Evolutionary conservation across 2,329 filamentous ascomycete species (phyloP).

Genomic region (Ceratocystis lukuohia): DNA sequence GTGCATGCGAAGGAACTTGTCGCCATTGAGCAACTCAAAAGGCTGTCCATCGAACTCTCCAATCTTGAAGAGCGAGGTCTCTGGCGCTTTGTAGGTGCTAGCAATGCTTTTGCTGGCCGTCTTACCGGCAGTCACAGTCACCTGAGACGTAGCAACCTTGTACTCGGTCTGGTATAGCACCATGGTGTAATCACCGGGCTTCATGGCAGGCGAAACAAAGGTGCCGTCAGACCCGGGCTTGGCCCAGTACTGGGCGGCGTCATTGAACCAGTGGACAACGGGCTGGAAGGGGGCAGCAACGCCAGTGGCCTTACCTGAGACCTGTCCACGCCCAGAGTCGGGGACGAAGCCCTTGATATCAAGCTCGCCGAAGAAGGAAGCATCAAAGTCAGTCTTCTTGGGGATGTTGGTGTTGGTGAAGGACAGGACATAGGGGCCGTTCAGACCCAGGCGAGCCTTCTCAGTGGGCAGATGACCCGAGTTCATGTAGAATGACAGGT

Average conservation of each 20-base stretch:
- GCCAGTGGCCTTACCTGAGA: constrained; percentile 47
- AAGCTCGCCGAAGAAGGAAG: constrained; percentile 46
- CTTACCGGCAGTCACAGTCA: constrained; percentile 37
- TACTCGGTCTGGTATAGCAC: constrained; percentile 49
- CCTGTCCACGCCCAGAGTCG: constrained; percentile 41
- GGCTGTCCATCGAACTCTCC: constrained; percentile 53
- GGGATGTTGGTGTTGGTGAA: constrained; percentile 48
- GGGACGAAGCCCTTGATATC: constrained; percentile 45
- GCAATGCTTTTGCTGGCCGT: constrained; percentile 39
- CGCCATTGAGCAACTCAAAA: constrained; percentile 52
- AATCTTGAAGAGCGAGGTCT: constrained; percentile 47
- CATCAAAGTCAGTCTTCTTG: constrained; percentile 34
- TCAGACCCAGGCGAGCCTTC: constrained; percentile 45
- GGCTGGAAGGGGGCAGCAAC: constrained; percentile 38
- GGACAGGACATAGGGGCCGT: constrained; percentile 50
- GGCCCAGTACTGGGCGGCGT: constrained; percentile 50
- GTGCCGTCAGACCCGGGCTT: constrained; percentile 40
- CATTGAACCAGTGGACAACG: constrained; percentile 55
- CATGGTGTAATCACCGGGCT: constrained; percentile 55
- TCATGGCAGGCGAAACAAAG: constrained; percentile 54
- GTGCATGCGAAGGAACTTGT: constrained; percentile 55
- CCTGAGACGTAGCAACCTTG: constrained; percentile 37
- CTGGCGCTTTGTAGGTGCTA: constrained; percentile 32
- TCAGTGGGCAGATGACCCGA: constrained; percentile 51
- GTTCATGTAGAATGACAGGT: constrained; percentile 57